Conservation (phyloP, 306 rosid genomes). For the Leucaena leucocephala region DNA sequence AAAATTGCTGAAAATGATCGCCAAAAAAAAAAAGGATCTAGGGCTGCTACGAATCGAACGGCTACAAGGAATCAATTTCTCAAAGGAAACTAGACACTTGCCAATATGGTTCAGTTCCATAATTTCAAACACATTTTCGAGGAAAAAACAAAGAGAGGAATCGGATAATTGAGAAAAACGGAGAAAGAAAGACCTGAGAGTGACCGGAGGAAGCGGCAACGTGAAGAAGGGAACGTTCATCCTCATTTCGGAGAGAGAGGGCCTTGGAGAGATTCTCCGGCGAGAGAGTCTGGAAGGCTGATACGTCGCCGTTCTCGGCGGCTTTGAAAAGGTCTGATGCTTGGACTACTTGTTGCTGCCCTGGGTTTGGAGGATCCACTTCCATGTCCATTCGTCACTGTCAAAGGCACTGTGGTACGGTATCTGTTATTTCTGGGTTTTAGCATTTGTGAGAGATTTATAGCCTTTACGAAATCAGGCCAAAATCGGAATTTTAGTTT, state of each 20-base stretch:
- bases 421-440: constrained; percentile 12
- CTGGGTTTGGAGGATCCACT: constrained; percentile 47
- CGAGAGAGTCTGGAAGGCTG: constrained; percentile 53
- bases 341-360: constrained; percentile 32
- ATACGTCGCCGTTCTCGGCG: constrained; percentile 68
- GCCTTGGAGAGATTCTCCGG: constrained; percentile 53
- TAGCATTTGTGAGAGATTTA: not conserved
- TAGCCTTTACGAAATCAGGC: no score
- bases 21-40: not conserved
- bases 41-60: not conserved
- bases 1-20: not conserved
- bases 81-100: not conserved
- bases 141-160: constrained; percentile 6
- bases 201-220: constrained; percentile 72
- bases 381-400: constrained; percentile 44
- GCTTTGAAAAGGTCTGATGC: constrained; percentile 72
- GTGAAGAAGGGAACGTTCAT: constrained; percentile 81
- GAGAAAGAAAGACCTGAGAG: constrained; percentile 55
- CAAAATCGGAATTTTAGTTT: not conserved
- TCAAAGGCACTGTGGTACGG: not conserved
- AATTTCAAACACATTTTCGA: not conserved
- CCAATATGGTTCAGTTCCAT: not conserved
- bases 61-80: constrained; percentile 11
- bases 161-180: not conserved
- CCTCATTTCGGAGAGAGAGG: constrained; percentile 74